A percentile compares a stretch with the other conserved stretches of the same genome.
These are phyloP conservation scores for Pisolithus marmoratus DNA, from an alignment of 768 basidiomycete genomes.

Conservation along the genomic window DNA sequence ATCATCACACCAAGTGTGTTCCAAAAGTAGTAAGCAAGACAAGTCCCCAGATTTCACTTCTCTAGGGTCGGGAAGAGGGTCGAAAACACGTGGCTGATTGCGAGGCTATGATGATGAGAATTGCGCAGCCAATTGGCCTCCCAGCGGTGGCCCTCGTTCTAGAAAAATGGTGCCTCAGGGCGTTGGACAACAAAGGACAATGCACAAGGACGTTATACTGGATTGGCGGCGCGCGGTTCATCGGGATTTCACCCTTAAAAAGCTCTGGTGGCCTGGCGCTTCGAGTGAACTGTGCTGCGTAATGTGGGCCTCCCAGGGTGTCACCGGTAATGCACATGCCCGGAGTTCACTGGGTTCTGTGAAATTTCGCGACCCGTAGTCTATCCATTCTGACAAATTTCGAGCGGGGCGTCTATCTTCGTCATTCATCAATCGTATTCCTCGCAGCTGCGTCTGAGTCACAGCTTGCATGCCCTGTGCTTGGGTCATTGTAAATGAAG, in stretches of 20 bases:
- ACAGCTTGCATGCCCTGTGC: too few relatives aligned
- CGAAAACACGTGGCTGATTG: constrained; percentile 79
- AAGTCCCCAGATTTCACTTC: constrained; percentile 78
- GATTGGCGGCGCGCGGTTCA: constrained; percentile 79
- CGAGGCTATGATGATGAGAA: constrained; percentile 84
- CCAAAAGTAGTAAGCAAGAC: constrained; percentile 82
- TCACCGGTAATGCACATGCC: constrained; percentile 78
- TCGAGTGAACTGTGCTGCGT: constrained; percentile 73
- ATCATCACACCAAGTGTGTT: constrained; percentile 55
- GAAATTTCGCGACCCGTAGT: too few relatives aligned
- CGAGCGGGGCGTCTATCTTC: too few relatives aligned
- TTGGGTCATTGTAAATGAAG: constrained; percentile 85
- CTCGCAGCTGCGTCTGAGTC: too few relatives aligned
- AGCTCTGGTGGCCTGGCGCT: constrained; percentile 86
- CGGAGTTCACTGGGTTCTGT: constrained; percentile 41
- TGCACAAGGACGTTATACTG: constrained; percentile 64
- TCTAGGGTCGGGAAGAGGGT: constrained; percentile 74
- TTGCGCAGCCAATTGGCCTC: constrained; percentile 36
- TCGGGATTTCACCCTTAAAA: constrained; percentile 57
- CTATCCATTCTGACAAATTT: too few relatives aligned
- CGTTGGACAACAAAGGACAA: constrained; percentile 60
- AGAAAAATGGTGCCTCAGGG: constrained; percentile 73
- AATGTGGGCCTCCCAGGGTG: constrained; percentile 83
- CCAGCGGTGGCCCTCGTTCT: constrained; percentile 1
- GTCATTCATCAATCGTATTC: too few relatives aligned